These are phyloP conservation scores for Paraleonurus japonicus DNA, from an alignment of 257 asterid species.

Conservation along the genomic window DNA sequence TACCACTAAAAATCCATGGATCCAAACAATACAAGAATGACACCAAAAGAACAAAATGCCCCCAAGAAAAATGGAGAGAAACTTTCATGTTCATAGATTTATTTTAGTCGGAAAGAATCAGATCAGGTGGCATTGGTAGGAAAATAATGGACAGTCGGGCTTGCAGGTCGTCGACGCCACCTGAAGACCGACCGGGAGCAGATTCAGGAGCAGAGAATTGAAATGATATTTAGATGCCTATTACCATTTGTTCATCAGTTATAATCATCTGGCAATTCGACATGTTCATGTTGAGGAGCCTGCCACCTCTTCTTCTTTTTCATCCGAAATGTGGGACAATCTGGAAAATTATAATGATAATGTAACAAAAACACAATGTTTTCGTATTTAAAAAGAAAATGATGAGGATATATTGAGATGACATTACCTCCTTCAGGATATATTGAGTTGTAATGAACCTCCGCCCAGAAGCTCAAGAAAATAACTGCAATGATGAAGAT, in stretches of 20 bases:
- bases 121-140: slow-evolving; percentile 19
- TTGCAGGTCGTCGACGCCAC: slow-evolving; percentile 20
- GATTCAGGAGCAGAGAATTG: background rate
- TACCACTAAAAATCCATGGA: no score
- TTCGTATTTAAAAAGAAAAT: background rate
- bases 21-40: no score
- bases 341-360: slow-evolving; percentile 34
- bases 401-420: background rate
- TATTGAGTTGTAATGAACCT: slow-evolving; percentile 96
- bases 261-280: slow-evolving; percentile 50
- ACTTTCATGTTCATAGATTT: slow-evolving; percentile 19
- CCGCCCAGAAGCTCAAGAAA: slow-evolving; percentile 96
- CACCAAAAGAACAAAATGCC: background rate
- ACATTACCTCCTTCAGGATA: slow-evolving; percentile 85
- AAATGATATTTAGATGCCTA: slow-evolving; percentile 3
- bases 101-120: slow-evolving; percentile 36
- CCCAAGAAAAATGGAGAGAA: slow-evolving; percentile 1
- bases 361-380: background rate
- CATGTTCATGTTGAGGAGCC: slow-evolving; percentile 53
- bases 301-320: slow-evolving; percentile 66
- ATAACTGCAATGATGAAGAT: slow-evolving; percentile 49
- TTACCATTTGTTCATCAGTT: slow-evolving; percentile 39
- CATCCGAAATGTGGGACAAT: slow-evolving; percentile 48
- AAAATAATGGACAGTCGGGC: slow-evolving; percentile 11
- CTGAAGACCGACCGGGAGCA: slow-evolving; percentile 26